A percentile compares a stretch with the other conserved stretches of the same genome.
These are phyloP conservation scores for Rosa lucieae DNA, from an alignment of 306 rosid genomes.

Conservation along the genomic window DNA sequence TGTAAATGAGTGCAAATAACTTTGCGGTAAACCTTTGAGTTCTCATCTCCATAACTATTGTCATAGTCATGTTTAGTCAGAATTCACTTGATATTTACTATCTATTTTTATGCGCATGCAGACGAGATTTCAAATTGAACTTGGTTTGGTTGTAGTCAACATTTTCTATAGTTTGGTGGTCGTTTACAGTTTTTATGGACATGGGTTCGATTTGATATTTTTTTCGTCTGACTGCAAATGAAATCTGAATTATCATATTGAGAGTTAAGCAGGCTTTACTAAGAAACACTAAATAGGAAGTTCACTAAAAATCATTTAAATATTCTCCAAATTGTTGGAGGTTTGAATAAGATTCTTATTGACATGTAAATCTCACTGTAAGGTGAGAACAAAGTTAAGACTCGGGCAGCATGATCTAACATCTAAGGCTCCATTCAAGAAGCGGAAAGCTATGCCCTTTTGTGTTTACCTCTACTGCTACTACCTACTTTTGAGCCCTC, in stretches of 20 bases:
- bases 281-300: neutral
- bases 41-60: no score
- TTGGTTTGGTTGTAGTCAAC: neutral
- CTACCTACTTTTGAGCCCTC: conserved; percentile 22
- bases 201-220: neutral
- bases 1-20: neutral
- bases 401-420: neutral
- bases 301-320: no score
- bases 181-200: neutral
- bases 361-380: neutral
- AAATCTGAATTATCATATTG: no score
- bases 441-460: conserved; percentile 3
- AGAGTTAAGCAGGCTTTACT: neutral
- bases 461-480: conserved; percentile 5
- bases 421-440: neutral
- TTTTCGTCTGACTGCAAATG: neutral
- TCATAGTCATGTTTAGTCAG: no score
- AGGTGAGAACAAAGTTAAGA: neutral
- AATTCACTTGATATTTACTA: no score
- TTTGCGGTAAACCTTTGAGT: neutral
- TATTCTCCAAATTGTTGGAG: neutral
- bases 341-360: neutral
- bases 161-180: neutral
- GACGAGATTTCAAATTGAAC: neutral
- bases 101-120: neutral